Base-by-base conservation (phyloP, 2,329 filamentous ascomycete genomes). In the Colletotrichum orbiculare region DNA sequence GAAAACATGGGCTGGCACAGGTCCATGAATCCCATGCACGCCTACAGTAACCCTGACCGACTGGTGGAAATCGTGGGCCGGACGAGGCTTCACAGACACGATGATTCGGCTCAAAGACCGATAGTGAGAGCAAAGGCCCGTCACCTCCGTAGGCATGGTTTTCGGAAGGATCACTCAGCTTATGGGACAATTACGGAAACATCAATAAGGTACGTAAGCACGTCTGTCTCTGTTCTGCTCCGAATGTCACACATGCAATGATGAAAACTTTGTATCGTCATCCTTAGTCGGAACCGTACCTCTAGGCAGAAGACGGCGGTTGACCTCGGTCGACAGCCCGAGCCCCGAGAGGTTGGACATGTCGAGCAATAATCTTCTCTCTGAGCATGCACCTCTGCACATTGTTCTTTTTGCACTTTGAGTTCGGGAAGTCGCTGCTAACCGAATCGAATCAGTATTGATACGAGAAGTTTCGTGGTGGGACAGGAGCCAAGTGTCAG, bases 261-360 rank as follows among this genome's bases (percentile, higher is more conserved):
- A 96, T 95, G 93, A 96, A 89, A 94, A 83, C 77, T 80, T 86
- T 81, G 85, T 94, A 94, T 94, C 91, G 92, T 96, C 93, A 96
- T 97, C 93, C 93, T 96, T 96, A 96, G 92, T 84, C 93, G 86
- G 89, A 96, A 78, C 74, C 66, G 69, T 62, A 54, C 62, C 67
- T 62, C 50, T 69, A 72, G 75, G 75, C 72, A 56, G 54, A 49
- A 42, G 42, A 57, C 55, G 25, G 49, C 33, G 45, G 34, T 48
- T 42, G 60, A 45, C 56, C 38, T 60, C 35, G 38, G 42, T 52
- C 33, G 42, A 35, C 17, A 48, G 39, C 57, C 48, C 41, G 55
- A 67, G 78, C 78, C 69, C 65, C 68, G 73, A 67, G 69, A 73
- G 73, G 71, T 68, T 66, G 71, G 76, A 76, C 70, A 76, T 84